A percentile compares a stretch with the other conserved stretches of the same genome.
phyloP scores from a whole-genome alignment of 2,329 filamentous ascomycete genomes.

The Lizonia empirigonia region DNA sequence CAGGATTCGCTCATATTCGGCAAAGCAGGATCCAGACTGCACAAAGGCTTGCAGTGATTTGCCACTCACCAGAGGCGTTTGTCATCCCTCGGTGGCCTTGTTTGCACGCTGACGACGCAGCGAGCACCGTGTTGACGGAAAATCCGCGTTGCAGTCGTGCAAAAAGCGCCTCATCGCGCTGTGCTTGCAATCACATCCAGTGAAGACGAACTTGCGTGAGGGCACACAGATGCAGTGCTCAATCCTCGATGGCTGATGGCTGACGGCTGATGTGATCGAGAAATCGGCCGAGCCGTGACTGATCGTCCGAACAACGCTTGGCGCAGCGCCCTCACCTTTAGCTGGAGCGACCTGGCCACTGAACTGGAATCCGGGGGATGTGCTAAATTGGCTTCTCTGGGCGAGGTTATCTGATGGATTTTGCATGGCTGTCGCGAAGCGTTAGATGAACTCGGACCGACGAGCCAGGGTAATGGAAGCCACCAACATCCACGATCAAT shows the following conservation, averaged over 20 bases:
- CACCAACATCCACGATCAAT: neutral
- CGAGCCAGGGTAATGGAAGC: slow-evolving; percentile 2
- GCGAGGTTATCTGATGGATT: neutral
- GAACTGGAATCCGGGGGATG: slow-evolving; percentile 16
- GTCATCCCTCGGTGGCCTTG: slow-evolving; percentile 1
- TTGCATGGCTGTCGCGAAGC: neutral
- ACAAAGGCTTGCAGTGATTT: slow-evolving; percentile 12
- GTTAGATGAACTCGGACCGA: slow-evolving; percentile 14
- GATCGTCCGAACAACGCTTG: slow-evolving; percentile 3
- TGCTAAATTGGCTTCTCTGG: slow-evolving; percentile 8
- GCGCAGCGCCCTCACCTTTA: slow-evolving; percentile 4
- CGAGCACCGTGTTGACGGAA: neutral
- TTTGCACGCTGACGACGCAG: neutral
- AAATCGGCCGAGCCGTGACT: neutral
- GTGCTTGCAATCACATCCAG: neutral
- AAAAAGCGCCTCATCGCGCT: neutral
- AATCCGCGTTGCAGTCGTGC: neutral
- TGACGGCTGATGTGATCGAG: neutral
- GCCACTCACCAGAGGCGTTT: slow-evolving; percentile 7
- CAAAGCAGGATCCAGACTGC: slow-evolving; percentile 16
- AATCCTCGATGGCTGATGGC: neutral
- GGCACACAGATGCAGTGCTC: slow-evolving; percentile 1
- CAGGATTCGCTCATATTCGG: slow-evolving; percentile 19
- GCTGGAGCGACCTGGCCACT: slow-evolving; percentile 10
- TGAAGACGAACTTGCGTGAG: neutral